These are phyloP conservation scores for Tricholoma sp. DNA, from an alignment of 768 basidiomycete species.

Conservation along the genomic window DNA sequence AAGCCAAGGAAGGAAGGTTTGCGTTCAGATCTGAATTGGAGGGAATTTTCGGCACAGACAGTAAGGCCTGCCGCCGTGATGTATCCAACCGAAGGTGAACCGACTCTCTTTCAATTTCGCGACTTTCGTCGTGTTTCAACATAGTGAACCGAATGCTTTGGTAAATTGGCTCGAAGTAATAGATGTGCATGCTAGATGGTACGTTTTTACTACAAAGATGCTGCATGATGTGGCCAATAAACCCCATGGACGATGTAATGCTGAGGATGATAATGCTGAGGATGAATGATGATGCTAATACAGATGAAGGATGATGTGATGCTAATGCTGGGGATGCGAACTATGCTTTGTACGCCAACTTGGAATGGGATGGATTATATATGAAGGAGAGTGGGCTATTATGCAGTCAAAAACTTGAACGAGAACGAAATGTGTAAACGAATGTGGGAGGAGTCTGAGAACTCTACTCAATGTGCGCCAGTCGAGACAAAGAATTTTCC, in stretches of 20 bases:
- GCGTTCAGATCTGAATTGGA: too few species aligned
- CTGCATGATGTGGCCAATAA: background rate
- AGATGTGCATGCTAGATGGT: too few species aligned
- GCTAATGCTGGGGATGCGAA: background rate
- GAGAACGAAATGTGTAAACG: background rate
- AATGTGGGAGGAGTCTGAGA: background rate
- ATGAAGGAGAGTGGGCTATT: background rate
- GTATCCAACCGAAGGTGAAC: too few species aligned
- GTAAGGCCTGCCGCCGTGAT: too few species aligned
- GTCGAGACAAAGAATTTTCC: slow-evolving; percentile 44
- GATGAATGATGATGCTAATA: background rate
- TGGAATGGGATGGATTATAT: background rate
- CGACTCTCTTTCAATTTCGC: too few species aligned
- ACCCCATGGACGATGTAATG: background rate
- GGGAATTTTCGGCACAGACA: too few species aligned
- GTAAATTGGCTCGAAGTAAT: too few species aligned
- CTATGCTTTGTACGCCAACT: background rate
- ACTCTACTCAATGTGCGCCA: slow-evolving; percentile 23
- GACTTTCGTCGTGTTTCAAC: too few species aligned
- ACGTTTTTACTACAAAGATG: background rate
- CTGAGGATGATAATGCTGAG: background rate
- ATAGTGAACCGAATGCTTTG: too few species aligned
- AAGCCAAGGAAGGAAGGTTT: too few species aligned
- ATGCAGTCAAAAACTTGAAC: background rate
- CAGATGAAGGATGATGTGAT: background rate